Evolutionary conservation across 73 alveolate genomes (phyloP), one percentile per base, ranked within the genome.

Genomic region (Paramecium sexaurelia): DNA sequence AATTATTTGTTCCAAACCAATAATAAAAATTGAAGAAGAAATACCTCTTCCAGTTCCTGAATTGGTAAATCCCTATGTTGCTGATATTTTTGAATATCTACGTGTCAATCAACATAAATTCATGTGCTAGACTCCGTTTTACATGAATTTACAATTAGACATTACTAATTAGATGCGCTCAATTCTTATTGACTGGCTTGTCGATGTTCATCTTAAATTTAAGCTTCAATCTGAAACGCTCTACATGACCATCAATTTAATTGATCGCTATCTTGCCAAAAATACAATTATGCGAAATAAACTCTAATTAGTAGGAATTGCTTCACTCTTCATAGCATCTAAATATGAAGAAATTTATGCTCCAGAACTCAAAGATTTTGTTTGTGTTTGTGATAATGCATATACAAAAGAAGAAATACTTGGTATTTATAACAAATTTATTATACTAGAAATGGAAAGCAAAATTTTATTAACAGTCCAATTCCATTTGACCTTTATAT

Each of bases 311-410:
- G 92, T 89, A 7, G 94, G 94, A 39, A 56, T 89, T 22, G 82
- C 94, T 26, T 73, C 94, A 35, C 84, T 89, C 15, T 78, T 89
- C 82, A 71, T 89, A 36, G 92, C 91, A 26, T 82, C 94, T 13
- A 93, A 91, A 91, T 94, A 83, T 61, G 98, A 97, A 86, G 93
- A 86, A 86, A 86, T 86, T 2, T 86, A 86, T 61, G 87, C 93
- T 17, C 93, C 93, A 33, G 99, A 97, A 84, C 96, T 97, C 47
- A 98, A 95, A 90, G 99, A 98, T 32, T 95, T 98, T 69, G 99
- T 97, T 19, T 95, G 95, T 78, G 97, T 98, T 67, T 97, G 99
- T 19, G 99, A 98, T 93, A 94, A 98, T 61, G 99, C 99, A 9
- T 98, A 96, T 92, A 94, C 97, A 19, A 98, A 97, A 83, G 95